Evolutionary conservation across 306 rosid genomes (phyloP), one percentile per base, ranked within the genome.

Genomic region (Dryas alaskensis): DNA sequence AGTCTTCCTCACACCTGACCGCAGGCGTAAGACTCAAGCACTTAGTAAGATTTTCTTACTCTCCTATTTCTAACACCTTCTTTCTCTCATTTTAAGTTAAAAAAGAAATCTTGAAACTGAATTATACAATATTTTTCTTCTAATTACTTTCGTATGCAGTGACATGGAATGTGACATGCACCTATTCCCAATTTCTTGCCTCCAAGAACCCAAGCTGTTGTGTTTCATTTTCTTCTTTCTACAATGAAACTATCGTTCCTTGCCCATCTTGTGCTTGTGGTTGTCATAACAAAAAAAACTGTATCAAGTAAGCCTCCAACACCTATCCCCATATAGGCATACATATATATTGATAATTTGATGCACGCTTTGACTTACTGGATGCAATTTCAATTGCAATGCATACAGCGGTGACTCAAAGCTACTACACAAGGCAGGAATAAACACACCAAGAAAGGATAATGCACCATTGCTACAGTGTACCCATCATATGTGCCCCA

Each of bases 121-220:
- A 27, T 4, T 2, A 16, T 14, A 8, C 17, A 8, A n/a, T 4
- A 17, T 73, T 39, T 19, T 40, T 16, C 16, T 65, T 60, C 27
- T 39, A 27, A 72, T 37, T 70, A 13, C 49, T 13, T 49, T 19
- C 27, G 60, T 69, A 27, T 89, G 84, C 87, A 93, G 98, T 90
- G 93, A 90, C 98, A 42, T 93, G 98, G 98, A 93, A 93, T 57
- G 98, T 86, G 66, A 93, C 97, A 49, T 93, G 98, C 52, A 93
- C 98, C 54, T 93, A 93, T 58, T 93, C 98, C 9, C 97, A 93
- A 60, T 89, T 90, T 78, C 89, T 93, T 69, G 96, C 98, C 76
- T 89, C 86, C 60, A 86, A 89, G 86, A 85, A 90, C 47, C 98
- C 98, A 7, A 93, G 93, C 65, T 93, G 98, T 63, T 93, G 98